These are phyloP conservation scores for Penicillium sp. DNA, from an alignment of 2,329 filamentous ascomycete species.

Conservation along the genomic window DNA sequence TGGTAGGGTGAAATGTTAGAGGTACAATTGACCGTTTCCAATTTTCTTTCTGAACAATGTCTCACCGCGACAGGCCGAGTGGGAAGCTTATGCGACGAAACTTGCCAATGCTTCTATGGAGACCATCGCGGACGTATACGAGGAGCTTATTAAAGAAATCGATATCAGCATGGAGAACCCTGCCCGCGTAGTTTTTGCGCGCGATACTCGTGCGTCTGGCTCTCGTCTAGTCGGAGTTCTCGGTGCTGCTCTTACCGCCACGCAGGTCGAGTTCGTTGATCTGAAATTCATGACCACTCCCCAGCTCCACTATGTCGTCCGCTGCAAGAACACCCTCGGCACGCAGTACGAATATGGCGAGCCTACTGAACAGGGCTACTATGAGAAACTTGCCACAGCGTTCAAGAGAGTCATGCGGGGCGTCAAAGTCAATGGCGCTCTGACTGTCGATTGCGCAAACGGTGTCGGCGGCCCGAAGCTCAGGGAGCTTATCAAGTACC, in stretches of 20 bases:
- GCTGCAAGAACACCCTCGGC: conserved; percentile 90
- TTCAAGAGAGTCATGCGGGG: conserved; percentile 83
- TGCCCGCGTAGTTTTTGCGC: conserved; percentile 83
- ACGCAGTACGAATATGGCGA: conserved; percentile 87
- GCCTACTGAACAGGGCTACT: conserved; percentile 89
- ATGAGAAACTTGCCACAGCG: conserved; percentile 84
- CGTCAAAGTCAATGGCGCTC: conserved; percentile 71
- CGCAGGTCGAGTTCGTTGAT: conserved; percentile 76
- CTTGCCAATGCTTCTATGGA: conserved; percentile 85
- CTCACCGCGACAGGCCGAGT: conserved; percentile 64
- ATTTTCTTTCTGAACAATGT: conserved; percentile 19
- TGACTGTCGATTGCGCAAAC: conserved; percentile 95
- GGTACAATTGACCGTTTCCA: conserved; percentile 54
- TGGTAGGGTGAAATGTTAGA: conserved; percentile 88
- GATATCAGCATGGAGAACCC: conserved; percentile 73
- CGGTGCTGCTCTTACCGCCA: conserved; percentile 77
- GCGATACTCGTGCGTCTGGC: conserved; percentile 92
- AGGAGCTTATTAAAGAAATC: conserved; percentile 73
- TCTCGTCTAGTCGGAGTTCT: conserved; percentile 80
- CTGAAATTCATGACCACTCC: conserved; percentile 93
- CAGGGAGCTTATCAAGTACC: conserved; percentile 79
- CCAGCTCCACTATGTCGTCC: conserved; percentile 96
- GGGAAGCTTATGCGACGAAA: conserved; percentile 86
- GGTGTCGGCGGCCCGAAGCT: conserved; percentile 94
- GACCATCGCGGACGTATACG: conserved; percentile 77